Base-by-base conservation (phyloP, 2,329 filamentous ascomycete genomes). In the Cytospora paraplurivora region DNA sequence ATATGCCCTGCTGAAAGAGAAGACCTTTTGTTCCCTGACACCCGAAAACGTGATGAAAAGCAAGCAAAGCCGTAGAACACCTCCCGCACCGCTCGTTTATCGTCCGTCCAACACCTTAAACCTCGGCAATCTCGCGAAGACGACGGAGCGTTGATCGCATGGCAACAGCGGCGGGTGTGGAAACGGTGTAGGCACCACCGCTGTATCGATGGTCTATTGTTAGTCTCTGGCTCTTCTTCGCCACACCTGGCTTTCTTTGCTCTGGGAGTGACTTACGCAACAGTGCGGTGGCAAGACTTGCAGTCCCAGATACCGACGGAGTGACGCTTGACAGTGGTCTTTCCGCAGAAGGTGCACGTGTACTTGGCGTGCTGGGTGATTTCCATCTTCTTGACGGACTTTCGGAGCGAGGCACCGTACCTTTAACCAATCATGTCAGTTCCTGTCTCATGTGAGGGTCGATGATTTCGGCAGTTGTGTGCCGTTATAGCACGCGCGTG, bases 331-430 rank as follows among this genome's bases (percentile, higher is more conserved):
- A 97, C 93, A 75, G 89, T 91, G 79, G 88, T 89, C 90, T 98
- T 98, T 78, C 94, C 94, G 88, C 93, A 97, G 91, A 98, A 99
- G 72, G 93, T 94, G 89, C 94, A 98, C 78, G 89, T 88, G 78
- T 97, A 98, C 81, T 90, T 90, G 84, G 93, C 92, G 87, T 99
- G 95, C 83, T 98, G 95, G 76, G 92, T 91, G 81, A 98, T 91
- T 90, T 98, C 95, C 90, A 97, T 97, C 91, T 97, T 97, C 92
- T 98, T 98, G 78, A 95, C 90, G 81, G 93, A 93, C 88, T 98
- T 98, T 84, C 93, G 92, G 83, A 98, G 92, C 77, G 95, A 98
- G 79, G 95, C 94, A 93, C 94, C 95, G 83, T 96, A 96, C 88
- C 92, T 94, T 73, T 67, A 68, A 50, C 50, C n/a, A 13, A 38